Conservation (phyloP, 352 stramenopile genomes). For the Globisporangium orthogonon region DNA sequence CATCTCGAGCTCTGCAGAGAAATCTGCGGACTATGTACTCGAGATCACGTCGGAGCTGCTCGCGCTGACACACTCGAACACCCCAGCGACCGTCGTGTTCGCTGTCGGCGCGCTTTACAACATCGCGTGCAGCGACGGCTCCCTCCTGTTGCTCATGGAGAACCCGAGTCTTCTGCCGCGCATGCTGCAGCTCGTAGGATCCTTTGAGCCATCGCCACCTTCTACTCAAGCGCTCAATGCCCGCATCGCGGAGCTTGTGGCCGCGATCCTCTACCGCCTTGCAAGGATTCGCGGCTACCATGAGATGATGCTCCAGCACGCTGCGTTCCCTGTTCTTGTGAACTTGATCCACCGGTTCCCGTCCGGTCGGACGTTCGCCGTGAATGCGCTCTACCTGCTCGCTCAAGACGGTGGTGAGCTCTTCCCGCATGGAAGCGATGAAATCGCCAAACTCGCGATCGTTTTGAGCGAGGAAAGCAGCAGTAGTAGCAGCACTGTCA, state of each 20-base stretch:
- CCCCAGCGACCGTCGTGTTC: constrained; percentile 35
- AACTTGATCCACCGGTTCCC: constrained; percentile 39
- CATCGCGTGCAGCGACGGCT: constrained; percentile 65
- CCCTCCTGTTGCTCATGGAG: constrained; percentile 36
- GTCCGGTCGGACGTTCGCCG: constrained; percentile 29
- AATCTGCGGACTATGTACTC: constrained; percentile 39
- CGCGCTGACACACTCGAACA: constrained; percentile 25
- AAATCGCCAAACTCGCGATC: constrained; percentile 35
- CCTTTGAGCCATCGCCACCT: not conserved
- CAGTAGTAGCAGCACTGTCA: not conserved
- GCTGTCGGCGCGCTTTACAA: constrained; percentile 68
- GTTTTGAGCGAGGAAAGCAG: constrained; percentile 27
- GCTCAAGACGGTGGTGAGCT: constrained; percentile 28
- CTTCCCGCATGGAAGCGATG: constrained; percentile 63
- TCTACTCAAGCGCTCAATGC: constrained; percentile 10
- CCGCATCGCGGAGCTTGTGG: constrained; percentile 41
- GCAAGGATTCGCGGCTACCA: constrained; percentile 16
- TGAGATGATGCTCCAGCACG: constrained; percentile 26
- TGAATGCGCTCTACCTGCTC: constrained; percentile 55
- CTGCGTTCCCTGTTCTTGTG: constrained; percentile 44
- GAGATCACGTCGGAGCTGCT: constrained; percentile 54
- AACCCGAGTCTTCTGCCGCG: constrained; percentile 28
- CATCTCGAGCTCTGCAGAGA: constrained; percentile 51
- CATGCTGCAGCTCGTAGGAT: constrained; percentile 25
- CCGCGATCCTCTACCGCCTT: constrained; percentile 52